Evolutionary conservation across 495 filamentous ascomycete genomes (phyloP), one percentile per base, ranked within the genome.

Genomic region (Bryoglossum gracile): DNA sequence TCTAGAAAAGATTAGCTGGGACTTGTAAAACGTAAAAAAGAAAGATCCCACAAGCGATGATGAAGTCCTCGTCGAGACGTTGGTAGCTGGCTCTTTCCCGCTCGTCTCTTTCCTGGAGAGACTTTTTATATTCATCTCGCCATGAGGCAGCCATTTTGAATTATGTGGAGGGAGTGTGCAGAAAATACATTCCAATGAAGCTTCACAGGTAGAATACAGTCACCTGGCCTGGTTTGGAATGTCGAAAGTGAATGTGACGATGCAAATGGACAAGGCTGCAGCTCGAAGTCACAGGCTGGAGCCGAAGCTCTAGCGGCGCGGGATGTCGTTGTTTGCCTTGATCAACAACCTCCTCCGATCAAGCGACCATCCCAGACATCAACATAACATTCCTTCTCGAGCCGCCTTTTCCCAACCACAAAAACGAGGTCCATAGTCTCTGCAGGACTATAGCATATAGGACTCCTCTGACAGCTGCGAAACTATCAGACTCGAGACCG

Each of bases 121-220:
- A 72, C 48, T 70, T 64, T 41, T 72, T 58, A 56, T 80, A 81
- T 53, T 81, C 76, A 37, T 75, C 67, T 54, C 66, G 72, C 80
- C 80, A 83, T 50, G n/a, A n/a, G n/a, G 73, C 54, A 46, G 45
- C 22, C 37, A 35, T 50, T 24, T 42, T 50, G 10, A 26, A 13
- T 34, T 23, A 23, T 50, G 17, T 10, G 30, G 25, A 14, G 17
- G 18, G 6, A 30, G 13, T 5, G 6, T 30, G 5, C 26, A 30
- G 26, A 30, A 30, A 30, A 5, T 30, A 30, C 26, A 30, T 30
- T 6, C 13, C 26, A n/a, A n/a, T n/a, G n/a, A n/a, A n/a, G n/a
- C n/a, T n/a, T n/a, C n/a, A n/a, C n/a, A n/a, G n/a, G n/a, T n/a
- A n/a, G n/a, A n/a, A n/a, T n/a, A n/a, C n/a, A n/a, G n/a, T n/a